These are phyloP conservation scores for Magnolia sinica DNA, from an alignment of 164 flowering plant genomes.

Conservation along the genomic window DNA sequence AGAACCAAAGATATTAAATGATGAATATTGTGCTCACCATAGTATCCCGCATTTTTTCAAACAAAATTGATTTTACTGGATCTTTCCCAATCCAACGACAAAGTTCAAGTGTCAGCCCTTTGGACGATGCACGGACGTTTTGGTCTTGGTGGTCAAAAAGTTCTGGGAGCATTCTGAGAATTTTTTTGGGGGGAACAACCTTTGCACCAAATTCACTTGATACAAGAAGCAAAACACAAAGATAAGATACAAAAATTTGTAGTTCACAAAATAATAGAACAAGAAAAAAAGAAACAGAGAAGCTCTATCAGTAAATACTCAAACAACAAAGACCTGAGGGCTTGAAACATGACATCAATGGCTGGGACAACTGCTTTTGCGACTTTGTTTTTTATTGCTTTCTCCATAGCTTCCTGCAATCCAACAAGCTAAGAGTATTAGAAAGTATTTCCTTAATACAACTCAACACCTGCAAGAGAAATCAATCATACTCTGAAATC, in stretches of 20 bases:
- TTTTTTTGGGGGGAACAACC: slow-evolving; percentile 89
- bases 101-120: slow-evolving; percentile 95
- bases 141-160: slow-evolving; percentile 99
- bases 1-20: background rate
- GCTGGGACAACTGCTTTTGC: slow-evolving; percentile 99
- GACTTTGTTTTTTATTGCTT: slow-evolving; percentile 94
- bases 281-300: background rate
- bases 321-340: slow-evolving; percentile 60
- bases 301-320: background rate
- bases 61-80: slow-evolving; percentile 82
- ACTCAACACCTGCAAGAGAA: no score
- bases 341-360: slow-evolving; percentile 99
- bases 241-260: background rate
- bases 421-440: background rate
- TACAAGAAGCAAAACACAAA: background rate
- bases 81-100: slow-evolving; percentile 99
- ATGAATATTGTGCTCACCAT: slow-evolving; percentile 55
- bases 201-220: slow-evolving; percentile 93
- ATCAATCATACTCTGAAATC: no score
- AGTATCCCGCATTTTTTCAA: slow-evolving; percentile 98
- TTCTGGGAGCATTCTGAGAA: slow-evolving; percentile 96
- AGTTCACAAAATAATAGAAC: background rate
- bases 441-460: background rate
- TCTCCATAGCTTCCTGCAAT: slow-evolving; percentile 95
- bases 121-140: slow-evolving; percentile 97